Evolutionary conservation across 257 asterid genomes (phyloP), one percentile per base, ranked within the genome.

Genomic region (Plectranthus barbatus): DNA sequence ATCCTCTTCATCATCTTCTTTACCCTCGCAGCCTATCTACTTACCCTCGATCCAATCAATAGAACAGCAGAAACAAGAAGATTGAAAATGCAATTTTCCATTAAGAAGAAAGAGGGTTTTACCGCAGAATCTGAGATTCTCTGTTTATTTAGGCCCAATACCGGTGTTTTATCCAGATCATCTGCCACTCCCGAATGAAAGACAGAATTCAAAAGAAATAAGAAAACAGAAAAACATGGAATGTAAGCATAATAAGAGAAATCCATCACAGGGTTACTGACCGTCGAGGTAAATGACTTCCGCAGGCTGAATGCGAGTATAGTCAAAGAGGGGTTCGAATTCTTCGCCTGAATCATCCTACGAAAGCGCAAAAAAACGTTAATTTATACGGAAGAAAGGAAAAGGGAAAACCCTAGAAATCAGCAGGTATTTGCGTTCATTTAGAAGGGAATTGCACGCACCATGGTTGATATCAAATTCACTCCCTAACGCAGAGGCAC

Each of bases 301-400:
- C 51, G 26, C 45, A 6, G 97, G 99, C 77, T 90, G 99, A 60
- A 87, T 77, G 39, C 97, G 95, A 34, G 83, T 60, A 74, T 93
- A 93, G 82, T 93, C 96, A 62, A 93, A 93, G 36, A 93, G 99
- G 21, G 99, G 90, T 45, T 93, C 99, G 66, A 93, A 72, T 79
- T 93, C 99, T 31, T 92, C 96, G 13, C 62, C 47, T n/a, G 73
- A 31, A 21, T 86, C 84, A 8, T 56, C 95, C 97, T 87, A 59
- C 37, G 41, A 49, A 61, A 42, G 9, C 7, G 56, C 8, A 33
- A 17, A 54, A 4, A 33, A 33, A 23, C 18, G 64, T 49, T 55
- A 73, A 55, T 31, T 57, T 21, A 58, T 1, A 56, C 0, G 51
- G 10, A 45, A 62, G 45, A 23, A 24, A 31, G 23, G 6, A n/a